Evolutionary conservation across 768 basidiomycete species (phyloP), one percentile per base, ranked within the genome.

Genomic region (Boletus rufocinnamomeus): DNA sequence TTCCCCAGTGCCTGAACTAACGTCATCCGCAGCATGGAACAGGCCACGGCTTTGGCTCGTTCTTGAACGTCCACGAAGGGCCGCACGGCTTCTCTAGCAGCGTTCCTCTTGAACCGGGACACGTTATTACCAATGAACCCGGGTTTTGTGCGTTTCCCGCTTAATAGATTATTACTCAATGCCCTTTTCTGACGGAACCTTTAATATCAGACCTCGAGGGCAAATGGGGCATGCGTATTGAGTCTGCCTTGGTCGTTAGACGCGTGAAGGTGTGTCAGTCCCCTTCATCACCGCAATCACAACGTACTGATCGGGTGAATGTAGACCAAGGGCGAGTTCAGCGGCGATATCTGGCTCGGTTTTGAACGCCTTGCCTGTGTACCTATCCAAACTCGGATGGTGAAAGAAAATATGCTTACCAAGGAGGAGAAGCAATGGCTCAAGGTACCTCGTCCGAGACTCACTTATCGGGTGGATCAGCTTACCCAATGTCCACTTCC

Each of bases 311-410:
- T 63, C 45, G 16, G 50, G 47, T 44, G 57, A 10, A 37, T 56
- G 37, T 63, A 91, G 87, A 93, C 91, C 35, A 86, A 80, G 74
- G 81, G 82, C 61, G 79, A 84, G 62, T 88, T 85, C 70, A 88
- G 85, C 60, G 88, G 87, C 28, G 79, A 86, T 65, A 76, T 83
- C 27, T 98, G 93, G 93, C 82, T 93, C 37, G 90, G 88, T 9
- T 98, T 96, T 71, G 92, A 95, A 73, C 87, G 95, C 5, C 78
- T 98, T 64, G 96, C 95, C 3, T 88, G 91, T 75, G 95, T 98
- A 11, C 96, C 96, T 4, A 97, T 98, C 66, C 90, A 95, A 73
- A 90, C 91, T 2, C 81, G 84, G 64, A 89, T 98, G 85, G 87
- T 98, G 52, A 89, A 93, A 69, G 89, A 86, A 48, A 79, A 71